Conservation (phyloP, 257 asterid species). For the Capsicum pubescens region DNA sequence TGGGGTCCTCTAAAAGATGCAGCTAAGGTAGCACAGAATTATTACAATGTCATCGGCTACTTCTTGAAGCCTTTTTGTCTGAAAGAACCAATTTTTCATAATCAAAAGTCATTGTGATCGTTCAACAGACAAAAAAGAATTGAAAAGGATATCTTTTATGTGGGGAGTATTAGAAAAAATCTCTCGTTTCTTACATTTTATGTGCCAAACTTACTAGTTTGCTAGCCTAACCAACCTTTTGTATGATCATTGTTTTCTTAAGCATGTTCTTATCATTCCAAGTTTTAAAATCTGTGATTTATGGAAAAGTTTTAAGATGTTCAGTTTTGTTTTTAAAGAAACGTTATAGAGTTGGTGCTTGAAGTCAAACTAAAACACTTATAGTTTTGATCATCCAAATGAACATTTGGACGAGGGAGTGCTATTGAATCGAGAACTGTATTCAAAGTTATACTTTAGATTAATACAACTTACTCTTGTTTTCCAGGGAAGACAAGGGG, state of each 20-base stretch:
- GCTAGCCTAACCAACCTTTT: neutral
- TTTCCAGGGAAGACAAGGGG: conserved; percentile 70
- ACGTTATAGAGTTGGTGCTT: neutral
- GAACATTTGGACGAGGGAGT: neutral
- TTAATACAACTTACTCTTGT: neutral
- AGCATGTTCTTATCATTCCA: neutral
- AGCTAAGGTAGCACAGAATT: conserved; percentile 53
- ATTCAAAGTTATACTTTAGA: neutral
- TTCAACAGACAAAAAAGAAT: neutral
- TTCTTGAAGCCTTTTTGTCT: neutral
- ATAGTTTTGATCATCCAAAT: neutral
- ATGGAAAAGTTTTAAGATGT: neutral
- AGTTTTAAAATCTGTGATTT: neutral
- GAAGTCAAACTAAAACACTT: neutral
- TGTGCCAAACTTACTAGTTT: neutral
- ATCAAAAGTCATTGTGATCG: neutral
- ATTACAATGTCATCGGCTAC: neutral
- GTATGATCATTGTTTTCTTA: neutral
- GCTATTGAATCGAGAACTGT: neutral
- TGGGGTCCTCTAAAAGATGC: conserved; percentile 95
- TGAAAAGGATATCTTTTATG: neutral
- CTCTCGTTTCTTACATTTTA: neutral
- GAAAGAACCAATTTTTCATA: neutral
- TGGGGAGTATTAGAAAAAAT: neutral
- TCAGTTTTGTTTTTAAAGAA: neutral